Evolutionary conservation across 371 early-diverging fungal genomes (phyloP).

Genomic region (Nosema granulosis): DNA sequence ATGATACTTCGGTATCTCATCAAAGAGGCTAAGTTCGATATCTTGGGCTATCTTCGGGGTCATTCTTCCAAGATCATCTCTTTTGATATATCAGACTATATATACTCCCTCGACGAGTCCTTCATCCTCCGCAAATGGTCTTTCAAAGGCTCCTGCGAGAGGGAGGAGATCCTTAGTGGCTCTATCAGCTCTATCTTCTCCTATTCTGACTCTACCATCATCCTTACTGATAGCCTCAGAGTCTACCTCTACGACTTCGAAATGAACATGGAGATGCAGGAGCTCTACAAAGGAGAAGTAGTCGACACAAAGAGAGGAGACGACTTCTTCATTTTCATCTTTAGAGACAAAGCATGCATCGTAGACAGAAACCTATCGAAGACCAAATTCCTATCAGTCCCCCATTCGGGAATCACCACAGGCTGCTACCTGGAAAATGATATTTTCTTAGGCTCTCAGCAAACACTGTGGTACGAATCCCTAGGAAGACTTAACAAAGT

Average conservation of each 20-base stretch:
- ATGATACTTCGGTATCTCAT: slow-evolving; percentile 22
- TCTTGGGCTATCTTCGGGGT: slow-evolving; percentile 6
- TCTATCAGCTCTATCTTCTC: slow-evolving; percentile 20
- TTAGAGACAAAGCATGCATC: slow-evolving; percentile 22
- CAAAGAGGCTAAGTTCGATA: slow-evolving; percentile 24
- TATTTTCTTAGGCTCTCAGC: neutral
- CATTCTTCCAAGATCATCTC: slow-evolving; percentile 25
- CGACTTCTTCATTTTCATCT: slow-evolving; percentile 20
- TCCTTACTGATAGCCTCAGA: slow-evolving; percentile 26
- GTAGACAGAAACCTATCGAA: slow-evolving; percentile 29
- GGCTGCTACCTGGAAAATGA: neutral
- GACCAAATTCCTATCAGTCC: slow-evolving; percentile 13
- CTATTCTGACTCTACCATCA: slow-evolving; percentile 33
- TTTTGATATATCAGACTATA: slow-evolving; percentile 40
- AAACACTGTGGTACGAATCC: slow-evolving; percentile 6
- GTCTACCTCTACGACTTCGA: slow-evolving; percentile 46
- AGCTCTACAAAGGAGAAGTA: slow-evolving; percentile 35
- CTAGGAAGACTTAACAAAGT: slow-evolving; percentile 3
- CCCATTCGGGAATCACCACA: neutral
- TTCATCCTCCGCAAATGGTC: slow-evolving; percentile 41
- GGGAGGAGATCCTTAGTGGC: slow-evolving; percentile 23
- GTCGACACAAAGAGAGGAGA: slow-evolving; percentile 2
- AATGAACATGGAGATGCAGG: slow-evolving; percentile 34
- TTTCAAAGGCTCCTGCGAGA: slow-evolving; percentile 27
- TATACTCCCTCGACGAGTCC: slow-evolving; percentile 33